Base-by-base conservation (phyloP, 495 filamentous ascomycete species). In the Cryomyces minteri region DNA sequence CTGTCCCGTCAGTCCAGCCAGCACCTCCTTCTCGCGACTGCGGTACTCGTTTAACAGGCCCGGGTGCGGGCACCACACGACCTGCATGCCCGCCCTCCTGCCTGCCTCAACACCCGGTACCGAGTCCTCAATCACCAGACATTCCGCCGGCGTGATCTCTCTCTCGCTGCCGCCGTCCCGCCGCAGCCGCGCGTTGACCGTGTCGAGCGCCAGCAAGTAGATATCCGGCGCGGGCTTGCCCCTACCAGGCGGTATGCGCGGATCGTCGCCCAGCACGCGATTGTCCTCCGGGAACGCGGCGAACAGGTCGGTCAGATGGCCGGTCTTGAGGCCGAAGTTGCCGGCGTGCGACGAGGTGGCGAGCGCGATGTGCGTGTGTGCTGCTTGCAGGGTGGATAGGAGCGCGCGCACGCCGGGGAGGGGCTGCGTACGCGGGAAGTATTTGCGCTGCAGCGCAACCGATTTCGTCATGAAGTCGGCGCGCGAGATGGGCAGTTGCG, bases 151-250 rank as follows among this genome's bases (percentile, higher is more conserved):
- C 41, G 52, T 67, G 38, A 99, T 78, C 50, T 80, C 76, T 36
- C 36, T n/a, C 32, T 62, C 58, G 18, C 1, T 2, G 5, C 46
- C 34, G 56, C 88, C 76, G 0, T 76, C 77, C 9, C 48, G 54
- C 0, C 72, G 59, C 9, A 90, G 56, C 6, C 71, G 74, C 3
- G 67, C 67, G 61, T 99, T 99, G 54, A 99, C 80, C 1, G 76
- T 82, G 62, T 83, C 67, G 41, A 99, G 63, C 0, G 92, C 92
- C 1, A 96, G 61, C 10, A 92, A 63, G 57, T 90, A 99, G 54
- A 99, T 99, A 61, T 99, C 92, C 6, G 90, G 90, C 4, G 86
- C 69, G 0, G 90, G 90, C 61, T 99, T 99, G 10, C 90, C 92
- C 8, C 83, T 65, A 0, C 90, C 90, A 28, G 69, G 61, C 2